Conservation (phyloP, 805 yeast genomes). For the Ogataea methanolica region DNA sequence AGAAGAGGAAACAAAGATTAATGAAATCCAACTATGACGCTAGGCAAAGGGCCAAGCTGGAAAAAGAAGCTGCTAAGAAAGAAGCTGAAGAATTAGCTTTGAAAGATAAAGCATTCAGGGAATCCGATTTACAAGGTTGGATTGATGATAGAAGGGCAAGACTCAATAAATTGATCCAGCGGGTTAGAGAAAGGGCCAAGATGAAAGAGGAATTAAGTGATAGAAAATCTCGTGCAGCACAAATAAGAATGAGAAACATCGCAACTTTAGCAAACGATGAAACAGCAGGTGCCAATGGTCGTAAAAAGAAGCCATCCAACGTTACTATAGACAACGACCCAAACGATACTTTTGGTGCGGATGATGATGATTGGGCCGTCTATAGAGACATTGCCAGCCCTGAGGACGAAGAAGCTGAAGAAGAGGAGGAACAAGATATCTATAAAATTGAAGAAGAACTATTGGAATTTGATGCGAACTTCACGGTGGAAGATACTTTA, state of each 20-base stretch:
- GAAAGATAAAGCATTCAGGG: slow-evolving; percentile 76
- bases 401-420: slow-evolving; percentile 76
- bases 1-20: slow-evolving; percentile 78
- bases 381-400: slow-evolving; percentile 77
- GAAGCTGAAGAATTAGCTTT: slow-evolving; percentile 54
- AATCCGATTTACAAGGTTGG: slow-evolving; percentile 74
- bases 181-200: slow-evolving; percentile 62
- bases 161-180: slow-evolving; percentile 54
- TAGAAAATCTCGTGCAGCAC: slow-evolving; percentile 88
- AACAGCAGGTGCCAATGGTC: slow-evolving; percentile 16
- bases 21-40: slow-evolving; percentile 88
- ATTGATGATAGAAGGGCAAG: slow-evolving; percentile 60
- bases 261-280: slow-evolving; percentile 79
- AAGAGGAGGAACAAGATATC: slow-evolving; percentile 60
- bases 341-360: slow-evolving; percentile 89
- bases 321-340: slow-evolving; percentile 85
- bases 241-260: slow-evolving; percentile 84
- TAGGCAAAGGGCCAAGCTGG: slow-evolving; percentile 73
- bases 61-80: slow-evolving; percentile 62
- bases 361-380: slow-evolving; percentile 93
- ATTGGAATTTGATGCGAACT: slow-evolving; percentile 77
- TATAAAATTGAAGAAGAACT: slow-evolving; percentile 67
- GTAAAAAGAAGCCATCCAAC: slow-evolving; percentile 46
- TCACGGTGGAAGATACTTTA: slow-evolving; percentile 78
- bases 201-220: slow-evolving; percentile 75